phyloP scores from a whole-genome alignment of 2,329 filamentous ascomycete genomes.

The Penicillium sp. region DNA sequence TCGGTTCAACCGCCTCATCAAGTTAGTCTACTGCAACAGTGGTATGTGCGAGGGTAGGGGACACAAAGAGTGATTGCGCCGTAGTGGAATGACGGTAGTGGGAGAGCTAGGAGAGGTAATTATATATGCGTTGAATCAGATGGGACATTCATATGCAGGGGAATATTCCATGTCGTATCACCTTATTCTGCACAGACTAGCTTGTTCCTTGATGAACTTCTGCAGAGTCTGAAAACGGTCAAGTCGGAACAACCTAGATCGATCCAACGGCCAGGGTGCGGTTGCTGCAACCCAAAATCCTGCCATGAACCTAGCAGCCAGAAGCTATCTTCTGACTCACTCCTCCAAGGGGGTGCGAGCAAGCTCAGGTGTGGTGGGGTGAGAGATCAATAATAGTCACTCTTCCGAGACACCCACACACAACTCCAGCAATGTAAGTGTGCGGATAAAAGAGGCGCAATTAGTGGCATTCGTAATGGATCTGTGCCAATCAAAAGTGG shows the following conservation, averaged over 20 bases:
- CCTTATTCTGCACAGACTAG: neutral
- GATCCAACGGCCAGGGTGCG: neutral
- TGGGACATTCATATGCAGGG: neutral
- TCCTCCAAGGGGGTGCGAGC: neutral
- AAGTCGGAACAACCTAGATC: conserved; percentile 1
- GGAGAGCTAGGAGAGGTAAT: neutral
- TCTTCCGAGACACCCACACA: conserved; percentile 17
- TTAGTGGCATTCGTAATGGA: conserved; percentile 9
- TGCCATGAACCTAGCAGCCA: neutral
- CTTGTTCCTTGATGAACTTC: neutral
- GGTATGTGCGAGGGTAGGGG: no score
- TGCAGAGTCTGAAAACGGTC: neutral
- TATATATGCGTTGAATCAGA: neutral
- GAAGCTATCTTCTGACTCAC: conserved; percentile 13
- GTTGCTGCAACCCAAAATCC: conserved; percentile 1
- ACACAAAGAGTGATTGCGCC: neutral
- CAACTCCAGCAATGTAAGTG: neutral
- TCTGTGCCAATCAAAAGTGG: conserved; percentile 13
- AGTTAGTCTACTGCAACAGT: no score
- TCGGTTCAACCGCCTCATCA: no score
- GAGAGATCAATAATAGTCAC: conserved; percentile 4
- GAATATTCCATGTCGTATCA: neutral
- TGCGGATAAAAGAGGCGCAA: conserved; percentile 1
- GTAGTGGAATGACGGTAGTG: neutral
- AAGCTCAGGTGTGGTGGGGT: conserved; percentile 5